Conservation (phyloP, 495 filamentous ascomycete species). For the Parmelia sp. region DNA sequence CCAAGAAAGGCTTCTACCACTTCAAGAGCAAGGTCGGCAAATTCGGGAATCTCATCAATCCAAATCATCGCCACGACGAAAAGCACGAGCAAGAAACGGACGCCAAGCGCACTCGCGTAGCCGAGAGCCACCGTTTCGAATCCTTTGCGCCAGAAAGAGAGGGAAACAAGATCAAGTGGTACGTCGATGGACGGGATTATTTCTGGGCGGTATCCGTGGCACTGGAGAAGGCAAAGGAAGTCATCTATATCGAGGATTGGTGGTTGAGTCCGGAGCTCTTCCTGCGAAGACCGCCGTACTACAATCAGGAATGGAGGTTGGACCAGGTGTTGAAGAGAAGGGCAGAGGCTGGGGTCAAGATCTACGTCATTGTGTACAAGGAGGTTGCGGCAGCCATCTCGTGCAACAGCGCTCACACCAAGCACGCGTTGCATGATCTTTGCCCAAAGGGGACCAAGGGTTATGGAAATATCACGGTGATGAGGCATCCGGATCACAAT, state of each 20-base stretch:
- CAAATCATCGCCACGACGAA: conserved; percentile 92
- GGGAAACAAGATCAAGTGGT: conserved; percentile 91
- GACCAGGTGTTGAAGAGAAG: conserved; percentile 80
- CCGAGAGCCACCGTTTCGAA: conserved; percentile 71
- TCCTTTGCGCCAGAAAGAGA: conserved; percentile 81
- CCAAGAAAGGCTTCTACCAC: conserved; percentile 45
- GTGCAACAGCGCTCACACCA: conserved; percentile 90
- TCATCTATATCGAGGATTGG: conserved; percentile 95
- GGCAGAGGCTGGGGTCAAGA: conserved; percentile 89
- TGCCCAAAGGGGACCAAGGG: conserved; percentile 76
- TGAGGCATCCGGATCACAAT: conserved; percentile 95
- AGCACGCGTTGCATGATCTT: conserved; percentile 72
- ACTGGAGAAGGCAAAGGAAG: conserved; percentile 79
- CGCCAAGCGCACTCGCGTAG: conserved; percentile 63
- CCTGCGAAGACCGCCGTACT: conserved; percentile 72
- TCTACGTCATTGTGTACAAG: conserved; percentile 90
- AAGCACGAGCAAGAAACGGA: conserved; percentile 82
- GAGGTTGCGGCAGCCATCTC: conserved; percentile 79
- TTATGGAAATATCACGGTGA: conserved; percentile 76
- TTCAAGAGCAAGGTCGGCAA: conserved; percentile 62
- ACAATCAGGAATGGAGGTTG: conserved; percentile 79
- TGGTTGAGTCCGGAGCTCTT: conserved; percentile 95
- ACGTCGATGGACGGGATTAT: conserved; percentile 89
- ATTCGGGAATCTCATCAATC: conserved; percentile 69
- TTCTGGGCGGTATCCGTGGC: conserved; percentile 87